Evolutionary conservation across 2,329 filamentous ascomycete species (phyloP).

Genomic region (Colletotrichum sidae): DNA sequence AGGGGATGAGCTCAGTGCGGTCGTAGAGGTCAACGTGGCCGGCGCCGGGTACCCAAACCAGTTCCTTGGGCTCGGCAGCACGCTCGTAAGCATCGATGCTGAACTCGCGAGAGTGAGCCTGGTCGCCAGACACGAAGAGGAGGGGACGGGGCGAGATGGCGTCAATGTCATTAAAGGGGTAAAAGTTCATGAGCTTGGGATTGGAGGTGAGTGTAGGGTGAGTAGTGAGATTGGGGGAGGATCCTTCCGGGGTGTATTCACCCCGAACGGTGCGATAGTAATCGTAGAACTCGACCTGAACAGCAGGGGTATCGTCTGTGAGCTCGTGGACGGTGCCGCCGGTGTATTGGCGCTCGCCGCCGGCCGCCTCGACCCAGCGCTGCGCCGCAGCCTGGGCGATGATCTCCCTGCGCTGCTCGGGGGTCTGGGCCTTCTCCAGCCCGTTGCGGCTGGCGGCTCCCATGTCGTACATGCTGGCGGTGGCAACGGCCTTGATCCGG

Average conservation of each 20-base stretch:
- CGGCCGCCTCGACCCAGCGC: constrained; percentile 14
- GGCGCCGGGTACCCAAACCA: constrained; percentile 46
- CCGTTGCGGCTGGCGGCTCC: constrained; percentile 16
- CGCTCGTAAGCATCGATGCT: constrained; percentile 42
- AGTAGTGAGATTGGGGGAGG: constrained; percentile 43
- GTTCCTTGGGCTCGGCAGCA: constrained; percentile 50
- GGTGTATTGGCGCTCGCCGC: constrained; percentile 11
- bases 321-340: constrained; percentile 7
- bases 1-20: constrained; percentile 49
- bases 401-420: constrained; percentile 22
- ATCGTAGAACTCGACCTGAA: constrained; percentile 29
- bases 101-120: constrained; percentile 45
- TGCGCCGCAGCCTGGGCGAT: constrained; percentile 4
- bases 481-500: constrained; percentile 40
- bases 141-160: constrained; percentile 45
- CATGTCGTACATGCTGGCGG: constrained; percentile 37
- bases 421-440: background rate
- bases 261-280: constrained; percentile 32
- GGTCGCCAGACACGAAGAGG: constrained; percentile 43
- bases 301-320: background rate
- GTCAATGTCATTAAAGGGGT: constrained; percentile 45
- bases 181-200: constrained; percentile 48
- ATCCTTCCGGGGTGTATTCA: constrained; percentile 16
- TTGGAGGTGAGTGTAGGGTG: constrained; percentile 45
- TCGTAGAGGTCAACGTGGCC: constrained; percentile 52